Conservation (phyloP, 164 flowering plant species). For the Euptelea pleiosperma region DNA sequence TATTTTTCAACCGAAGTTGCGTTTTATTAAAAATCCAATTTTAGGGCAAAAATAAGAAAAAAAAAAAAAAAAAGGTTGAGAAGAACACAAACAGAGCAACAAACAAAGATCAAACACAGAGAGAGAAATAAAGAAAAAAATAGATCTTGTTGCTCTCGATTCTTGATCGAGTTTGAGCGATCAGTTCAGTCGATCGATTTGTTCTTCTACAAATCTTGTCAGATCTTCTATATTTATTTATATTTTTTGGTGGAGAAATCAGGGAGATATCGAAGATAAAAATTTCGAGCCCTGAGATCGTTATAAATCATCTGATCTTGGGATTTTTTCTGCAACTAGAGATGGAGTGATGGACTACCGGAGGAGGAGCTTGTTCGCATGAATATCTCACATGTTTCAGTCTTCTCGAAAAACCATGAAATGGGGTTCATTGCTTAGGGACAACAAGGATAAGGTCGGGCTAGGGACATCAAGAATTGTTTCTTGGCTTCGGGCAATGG, state of each 20-base stretch:
- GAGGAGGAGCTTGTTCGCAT: slow-evolving; percentile 33
- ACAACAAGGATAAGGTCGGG: slow-evolving; percentile 92
- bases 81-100: neutral
- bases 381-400: slow-evolving; percentile 51
- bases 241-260: neutral
- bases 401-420: slow-evolving; percentile 73
- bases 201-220: neutral
- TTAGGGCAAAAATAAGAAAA: slow-evolving; percentile 23
- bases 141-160: slow-evolving; percentile 19
- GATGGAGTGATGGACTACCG: slow-evolving; percentile 16
- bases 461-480: too few relatives aligned
- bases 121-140: neutral
- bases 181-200: slow-evolving; percentile 17
- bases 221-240: neutral
- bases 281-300: slow-evolving; percentile 6
- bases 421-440: slow-evolving; percentile 96
- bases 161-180: neutral
- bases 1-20: slow-evolving; percentile 34
- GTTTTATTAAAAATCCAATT: slow-evolving; percentile 21
- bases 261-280: too few relatives aligned
- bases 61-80: neutral
- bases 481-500: too few relatives aligned
- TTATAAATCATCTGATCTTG: slow-evolving; percentile 34
- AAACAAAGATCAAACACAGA: neutral
- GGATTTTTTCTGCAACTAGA: too few relatives aligned